A percentile compares a stretch with the other conserved stretches of the same genome.
These are phyloP conservation scores for Gossypium stocksii DNA, from an alignment of 345 rosid species.

Conservation along the genomic window DNA sequence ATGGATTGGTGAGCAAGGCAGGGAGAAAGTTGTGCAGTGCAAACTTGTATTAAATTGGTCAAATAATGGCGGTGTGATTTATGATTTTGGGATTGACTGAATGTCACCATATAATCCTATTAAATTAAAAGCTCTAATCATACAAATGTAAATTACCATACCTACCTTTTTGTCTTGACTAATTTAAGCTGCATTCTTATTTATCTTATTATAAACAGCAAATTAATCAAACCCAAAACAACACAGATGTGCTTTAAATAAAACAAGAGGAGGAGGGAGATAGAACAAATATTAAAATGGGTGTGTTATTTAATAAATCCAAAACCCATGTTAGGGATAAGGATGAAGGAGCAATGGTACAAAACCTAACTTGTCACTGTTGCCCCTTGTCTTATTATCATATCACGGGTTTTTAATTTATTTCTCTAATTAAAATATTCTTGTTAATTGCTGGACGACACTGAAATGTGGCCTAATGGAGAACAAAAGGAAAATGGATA, in stretches of 20 bases:
- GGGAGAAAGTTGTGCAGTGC: background rate
- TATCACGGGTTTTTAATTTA: background rate
- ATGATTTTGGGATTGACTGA: background rate
- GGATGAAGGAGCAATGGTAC: background rate
- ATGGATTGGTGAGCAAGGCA: background rate
- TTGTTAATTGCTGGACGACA: background rate
- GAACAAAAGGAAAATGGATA: background rate
- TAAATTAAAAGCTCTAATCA: background rate
- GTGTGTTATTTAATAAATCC: background rate
- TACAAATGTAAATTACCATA: no score
- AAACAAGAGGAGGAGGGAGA: no score
- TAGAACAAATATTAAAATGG: background rate
- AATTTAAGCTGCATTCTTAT: no score
- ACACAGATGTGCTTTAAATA: no score
- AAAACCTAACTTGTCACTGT: background rate
- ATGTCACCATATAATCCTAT: background rate
- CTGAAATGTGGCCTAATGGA: background rate
- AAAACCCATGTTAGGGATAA: constrained; percentile 1
- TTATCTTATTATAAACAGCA: no score
- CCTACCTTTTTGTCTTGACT: no score
- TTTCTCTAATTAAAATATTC: background rate
- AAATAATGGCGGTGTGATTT: background rate
- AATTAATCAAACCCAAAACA: no score
- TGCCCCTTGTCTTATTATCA: background rate
- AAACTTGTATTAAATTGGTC: background rate